A percentile compares a stretch with the other conserved stretches of the same genome.
Conservation (phyloP, 129 eudicot genomes). For the Chrysanthemum seticuspe region DNA sequence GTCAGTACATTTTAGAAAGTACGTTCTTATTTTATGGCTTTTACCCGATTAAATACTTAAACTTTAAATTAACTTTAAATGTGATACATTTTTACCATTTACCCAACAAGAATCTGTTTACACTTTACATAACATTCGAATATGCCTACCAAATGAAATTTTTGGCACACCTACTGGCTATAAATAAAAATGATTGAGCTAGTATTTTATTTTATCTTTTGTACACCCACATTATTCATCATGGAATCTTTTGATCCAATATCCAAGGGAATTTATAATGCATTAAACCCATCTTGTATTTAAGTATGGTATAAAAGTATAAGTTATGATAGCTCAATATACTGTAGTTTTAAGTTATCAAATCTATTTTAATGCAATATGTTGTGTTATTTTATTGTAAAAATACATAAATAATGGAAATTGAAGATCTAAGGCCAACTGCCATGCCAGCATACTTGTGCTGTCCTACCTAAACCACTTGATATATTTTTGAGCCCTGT, state of each 20-base stretch:
- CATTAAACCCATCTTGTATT: slow-evolving; percentile 19
- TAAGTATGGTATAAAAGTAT: slow-evolving; percentile 10
- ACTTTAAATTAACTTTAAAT: too few species aligned
- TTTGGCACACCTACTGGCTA: slow-evolving; percentile 6
- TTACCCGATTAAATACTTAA: too few species aligned
- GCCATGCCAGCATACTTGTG: slow-evolving; percentile 31
- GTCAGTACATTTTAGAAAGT: too few species aligned
- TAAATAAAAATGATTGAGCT: not conserved
- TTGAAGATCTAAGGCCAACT: slow-evolving; percentile 24
- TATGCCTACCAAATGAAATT: slow-evolving; percentile 3
- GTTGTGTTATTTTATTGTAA: not conserved
- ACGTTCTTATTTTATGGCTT: too few species aligned
- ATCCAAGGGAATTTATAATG: slow-evolving; percentile 24
- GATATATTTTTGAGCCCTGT: slow-evolving; percentile 8
- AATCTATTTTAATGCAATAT: not conserved
- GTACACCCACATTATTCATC: slow-evolving; percentile 21
- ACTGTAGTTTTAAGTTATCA: slow-evolving; percentile 6
- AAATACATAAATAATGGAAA: slow-evolving; percentile 9
- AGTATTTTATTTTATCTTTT: slow-evolving; percentile 24
- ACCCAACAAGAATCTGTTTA: too few species aligned
- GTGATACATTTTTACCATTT: too few species aligned
- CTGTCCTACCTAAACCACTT: slow-evolving; percentile 24
- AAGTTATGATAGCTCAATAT: slow-evolving; percentile 2
- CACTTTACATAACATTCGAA: not conserved
- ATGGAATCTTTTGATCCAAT: slow-evolving; percentile 39